Base-by-base conservation (phyloP, 108 stramenopile species). In the Conticribra weissflogii region DNA sequence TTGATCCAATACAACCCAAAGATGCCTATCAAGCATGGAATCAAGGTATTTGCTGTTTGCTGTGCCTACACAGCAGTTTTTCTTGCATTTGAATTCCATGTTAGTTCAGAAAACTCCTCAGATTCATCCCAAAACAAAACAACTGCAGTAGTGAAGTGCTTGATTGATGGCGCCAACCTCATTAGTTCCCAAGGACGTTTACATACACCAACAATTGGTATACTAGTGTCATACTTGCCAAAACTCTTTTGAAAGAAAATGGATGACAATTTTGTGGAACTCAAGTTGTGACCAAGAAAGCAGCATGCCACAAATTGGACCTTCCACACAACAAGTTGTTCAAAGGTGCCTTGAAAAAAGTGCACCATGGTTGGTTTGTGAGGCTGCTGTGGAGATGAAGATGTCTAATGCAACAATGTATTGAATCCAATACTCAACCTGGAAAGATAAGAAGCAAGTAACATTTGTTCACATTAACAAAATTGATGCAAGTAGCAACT, bases 381-480 rank as follows among this genome's bases (percentile, higher is more conserved):
- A 62, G 28, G 71, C 71, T 23, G 25, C 54, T 8, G 21, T 66
- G 9, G 12, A 67, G 8, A 54, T 25, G 66, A 23, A 55, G 21
- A 55, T 28, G 2, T 14, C 29, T 4, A 62, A 5, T 9, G 60
- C 45, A 7, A 67, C 24, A 32, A 17, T n/a, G 4, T 67, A 44
- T 36, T 67, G 46, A 54, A 68, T 68, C 45, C 66, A 68, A 57
- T 31, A n/a, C 44, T 36, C 55, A 12, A 57, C 45, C 15, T 68
- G 66, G 66, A 57, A 45, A 54, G 54, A 68, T 28, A 68, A 56
- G 25, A 68, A 55, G 16, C 54, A 68, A 46, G 66, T 68, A n/a
- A 44, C 21, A 12, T 68, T 68, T 24, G 16, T 68, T 22, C 17
- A 25, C 19, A 27, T 34, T 34, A 68, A 55, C 57, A 12, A 36